A percentile compares a stretch with the other conserved stretches of the same genome.
These are phyloP conservation scores for Glycine tomentella DNA, from an alignment of 306 rosid genomes.

Conservation along the genomic window DNA sequence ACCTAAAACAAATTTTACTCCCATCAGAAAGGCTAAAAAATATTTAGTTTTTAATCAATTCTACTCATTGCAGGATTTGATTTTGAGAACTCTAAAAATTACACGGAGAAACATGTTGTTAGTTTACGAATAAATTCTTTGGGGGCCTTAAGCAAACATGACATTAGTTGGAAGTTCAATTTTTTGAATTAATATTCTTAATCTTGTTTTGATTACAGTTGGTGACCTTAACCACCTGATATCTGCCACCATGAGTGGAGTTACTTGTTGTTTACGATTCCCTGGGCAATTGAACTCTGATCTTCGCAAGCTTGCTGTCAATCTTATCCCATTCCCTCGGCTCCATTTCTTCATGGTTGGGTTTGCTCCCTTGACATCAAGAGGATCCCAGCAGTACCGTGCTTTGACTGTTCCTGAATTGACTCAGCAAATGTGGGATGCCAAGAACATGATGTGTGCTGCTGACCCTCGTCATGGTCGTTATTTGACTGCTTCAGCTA, in stretches of 20 bases:
- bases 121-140: background rate
- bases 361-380: slow-evolving; percentile 61
- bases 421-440: slow-evolving; percentile 68
- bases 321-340: slow-evolving; percentile 61
- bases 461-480: slow-evolving; percentile 70
- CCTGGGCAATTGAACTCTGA: slow-evolving; percentile 64
- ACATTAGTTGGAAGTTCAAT: slow-evolving; percentile 9
- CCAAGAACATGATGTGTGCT: slow-evolving; percentile 68
- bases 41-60: background rate
- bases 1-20: background rate
- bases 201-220: slow-evolving; percentile 43
- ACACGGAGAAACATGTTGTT: background rate
- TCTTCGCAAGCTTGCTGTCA: slow-evolving; percentile 64
- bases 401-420: slow-evolving; percentile 63
- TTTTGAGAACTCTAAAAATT: background rate
- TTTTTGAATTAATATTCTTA: background rate
- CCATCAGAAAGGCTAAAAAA: background rate
- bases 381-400: slow-evolving; percentile 67
- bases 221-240: slow-evolving; percentile 65
- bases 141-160: background rate
- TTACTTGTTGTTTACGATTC: slow-evolving; percentile 66
- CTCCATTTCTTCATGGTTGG: slow-evolving; percentile 68
- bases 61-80: background rate
- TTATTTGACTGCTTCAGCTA: slow-evolving; percentile 60
- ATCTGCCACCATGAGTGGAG: slow-evolving; percentile 67